phyloP scores from a whole-genome alignment of 768 basidiomycete genomes.

The Cystobasidium ongulense region DNA sequence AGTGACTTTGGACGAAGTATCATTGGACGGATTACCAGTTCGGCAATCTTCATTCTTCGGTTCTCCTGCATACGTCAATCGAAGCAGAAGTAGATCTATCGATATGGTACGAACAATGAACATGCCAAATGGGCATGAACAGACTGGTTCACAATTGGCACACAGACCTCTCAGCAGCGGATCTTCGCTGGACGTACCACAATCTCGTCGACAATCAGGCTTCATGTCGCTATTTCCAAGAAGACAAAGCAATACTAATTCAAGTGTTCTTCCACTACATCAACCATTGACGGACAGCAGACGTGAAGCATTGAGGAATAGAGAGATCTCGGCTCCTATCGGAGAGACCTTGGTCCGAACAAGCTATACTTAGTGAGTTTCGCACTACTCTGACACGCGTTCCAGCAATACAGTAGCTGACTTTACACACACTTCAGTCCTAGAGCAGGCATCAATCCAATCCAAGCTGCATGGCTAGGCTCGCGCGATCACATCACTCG shows the following conservation, averaged over 20 bases:
- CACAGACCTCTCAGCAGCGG: neutral
- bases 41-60: slow-evolving; percentile 21
- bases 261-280: neutral
- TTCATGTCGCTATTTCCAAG: neutral
- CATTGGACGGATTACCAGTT: neutral
- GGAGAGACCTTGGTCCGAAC: slow-evolving; percentile 16
- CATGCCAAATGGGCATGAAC: neutral
- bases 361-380: slow-evolving; percentile 6
- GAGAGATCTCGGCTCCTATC: slow-evolving; percentile 24
- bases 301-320: slow-evolving; percentile 13
- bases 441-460: slow-evolving; percentile 11
- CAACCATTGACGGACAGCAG: neutral
- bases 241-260: neutral
- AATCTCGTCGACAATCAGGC: neutral
- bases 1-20: neutral
- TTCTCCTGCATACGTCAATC: slow-evolving; percentile 17
- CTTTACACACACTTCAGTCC: neutral
- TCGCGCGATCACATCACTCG: neutral
- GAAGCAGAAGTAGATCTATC: slow-evolving; percentile 13
- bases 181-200: neutral
- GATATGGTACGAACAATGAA: neutral
- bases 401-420: neutral
- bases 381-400: neutral
- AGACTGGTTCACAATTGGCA: neutral
- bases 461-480: slow-evolving; percentile 26